phyloP scores from a whole-genome alignment of 345 rosid species.

The Abelmoschus esculentus region DNA sequence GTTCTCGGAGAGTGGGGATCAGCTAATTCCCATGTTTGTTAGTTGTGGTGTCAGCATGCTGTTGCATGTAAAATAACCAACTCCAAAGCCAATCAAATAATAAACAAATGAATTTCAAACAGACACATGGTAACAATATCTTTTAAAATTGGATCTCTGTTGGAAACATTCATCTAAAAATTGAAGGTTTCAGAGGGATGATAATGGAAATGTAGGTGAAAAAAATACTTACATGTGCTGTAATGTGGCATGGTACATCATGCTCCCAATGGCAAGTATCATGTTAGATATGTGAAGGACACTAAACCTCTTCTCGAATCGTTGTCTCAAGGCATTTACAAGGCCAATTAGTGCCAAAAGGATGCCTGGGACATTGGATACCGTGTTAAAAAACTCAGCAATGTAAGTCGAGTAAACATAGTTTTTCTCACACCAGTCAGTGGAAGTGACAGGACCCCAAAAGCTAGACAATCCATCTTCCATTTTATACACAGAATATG shows the following conservation, averaged over 20 bases:
- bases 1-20: neutral
- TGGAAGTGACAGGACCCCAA: constrained; percentile 93
- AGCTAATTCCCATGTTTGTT: neutral
- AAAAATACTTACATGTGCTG: constrained; percentile 57
- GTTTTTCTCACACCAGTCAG: constrained; percentile 83
- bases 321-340: constrained; percentile 71
- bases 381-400: constrained; percentile 87
- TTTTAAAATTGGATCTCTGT: neutral
- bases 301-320: constrained; percentile 91
- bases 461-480: constrained; percentile 67
- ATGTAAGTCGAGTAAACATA: constrained; percentile 63
- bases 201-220: neutral
- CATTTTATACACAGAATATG: constrained; percentile 36
- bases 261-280: constrained; percentile 85
- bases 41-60: neutral
- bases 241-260: constrained; percentile 80
- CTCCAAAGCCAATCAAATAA: neutral
- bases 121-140: neutral
- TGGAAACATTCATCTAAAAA: neutral
- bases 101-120: neutral
- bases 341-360: constrained; percentile 80
- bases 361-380: constrained; percentile 69
- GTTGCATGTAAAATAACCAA: neutral
- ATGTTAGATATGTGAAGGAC: constrained; percentile 86
- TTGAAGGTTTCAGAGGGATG: neutral